Conservation (phyloP, 805 yeast genomes). For the Wickerhamiella siamensis region DNA sequence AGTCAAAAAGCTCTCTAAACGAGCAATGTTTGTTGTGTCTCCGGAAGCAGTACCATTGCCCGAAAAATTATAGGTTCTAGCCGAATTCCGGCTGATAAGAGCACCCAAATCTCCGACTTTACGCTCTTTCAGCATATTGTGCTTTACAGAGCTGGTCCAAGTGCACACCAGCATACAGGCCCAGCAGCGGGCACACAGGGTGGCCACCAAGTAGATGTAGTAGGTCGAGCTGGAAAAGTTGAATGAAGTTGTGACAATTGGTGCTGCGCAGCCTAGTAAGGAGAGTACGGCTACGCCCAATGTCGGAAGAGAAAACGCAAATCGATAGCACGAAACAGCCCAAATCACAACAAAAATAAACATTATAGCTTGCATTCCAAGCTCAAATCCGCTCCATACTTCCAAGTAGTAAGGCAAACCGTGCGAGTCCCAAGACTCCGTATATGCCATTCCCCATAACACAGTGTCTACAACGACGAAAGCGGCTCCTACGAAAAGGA, state of each 20-base stretch:
- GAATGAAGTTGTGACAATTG: background rate
- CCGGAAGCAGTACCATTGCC: background rate
- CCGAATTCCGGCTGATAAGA: background rate
- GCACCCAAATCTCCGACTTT: background rate
- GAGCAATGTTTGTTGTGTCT: background rate
- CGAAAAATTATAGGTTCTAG: background rate
- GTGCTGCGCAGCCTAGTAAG: background rate
- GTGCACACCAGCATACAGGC: background rate
- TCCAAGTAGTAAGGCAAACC: background rate
- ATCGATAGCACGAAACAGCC: background rate
- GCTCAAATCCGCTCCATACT: background rate
- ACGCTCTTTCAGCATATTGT: background rate
- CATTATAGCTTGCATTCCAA: background rate
- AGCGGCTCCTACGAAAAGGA: background rate
- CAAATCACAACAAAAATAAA: background rate
- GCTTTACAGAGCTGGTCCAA: background rate
- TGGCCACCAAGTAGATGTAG: background rate
- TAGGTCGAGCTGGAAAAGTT: background rate
- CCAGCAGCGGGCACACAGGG: background rate
- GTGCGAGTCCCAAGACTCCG: background rate
- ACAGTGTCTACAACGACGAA: background rate
- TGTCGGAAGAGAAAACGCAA: background rate
- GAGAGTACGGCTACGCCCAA: conserved; percentile 1
- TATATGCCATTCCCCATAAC: background rate
- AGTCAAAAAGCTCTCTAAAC: background rate